Evolutionary conservation across 257 asterid genomes (phyloP), one percentile per base, ranked within the genome.

Genomic region (Rehmannia glutinosa): DNA sequence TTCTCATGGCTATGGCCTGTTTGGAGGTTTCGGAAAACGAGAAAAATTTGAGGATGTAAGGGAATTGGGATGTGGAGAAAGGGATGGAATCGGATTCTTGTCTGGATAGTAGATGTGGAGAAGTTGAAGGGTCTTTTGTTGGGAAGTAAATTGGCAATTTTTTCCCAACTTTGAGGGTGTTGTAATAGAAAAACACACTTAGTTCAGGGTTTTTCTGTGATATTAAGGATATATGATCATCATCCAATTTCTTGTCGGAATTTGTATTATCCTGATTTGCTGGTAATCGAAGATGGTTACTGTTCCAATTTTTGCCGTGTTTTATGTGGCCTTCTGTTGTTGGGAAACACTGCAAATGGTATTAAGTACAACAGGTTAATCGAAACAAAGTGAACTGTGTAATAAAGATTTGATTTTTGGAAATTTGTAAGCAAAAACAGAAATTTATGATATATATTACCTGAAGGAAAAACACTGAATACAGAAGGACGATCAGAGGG

Each of bases 61-160:
- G 77, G 0, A 92, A 68, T 8, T 75, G 55, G 10, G 84, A 71
- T 0, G 83, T 68, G 20, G 84, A 50, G 82, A 89, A 85, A 0
- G 96, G 98, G 8, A 89, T 89, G 13, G 84, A 62, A 59, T 85
- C 86, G 0, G 96, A 77, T 64, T 87, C 92, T 13, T 83, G 68
- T 60, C 57, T 71, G 27, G 94, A 56, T 0, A 89, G 86, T 1
- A 91, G 76, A 58, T 69, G 95, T 4, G 96, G 92, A n/a, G 82
- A 63, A 32, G 71, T 75, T 8, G 88, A 76, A 39, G 77, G 81
- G 20, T 82, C 77, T 16, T 79, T 84, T 30, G 46, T 64, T 2
- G 83, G 80, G 75, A 88, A 87, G 74, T 86, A 85, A 24, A 91
- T 70, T 1, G 56, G 73, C 73, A 91, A 78, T 15, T 57, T 74